phyloP scores from a whole-genome alignment of 1,139 yeast genomes.

The Candida labiduridarum region DNA sequence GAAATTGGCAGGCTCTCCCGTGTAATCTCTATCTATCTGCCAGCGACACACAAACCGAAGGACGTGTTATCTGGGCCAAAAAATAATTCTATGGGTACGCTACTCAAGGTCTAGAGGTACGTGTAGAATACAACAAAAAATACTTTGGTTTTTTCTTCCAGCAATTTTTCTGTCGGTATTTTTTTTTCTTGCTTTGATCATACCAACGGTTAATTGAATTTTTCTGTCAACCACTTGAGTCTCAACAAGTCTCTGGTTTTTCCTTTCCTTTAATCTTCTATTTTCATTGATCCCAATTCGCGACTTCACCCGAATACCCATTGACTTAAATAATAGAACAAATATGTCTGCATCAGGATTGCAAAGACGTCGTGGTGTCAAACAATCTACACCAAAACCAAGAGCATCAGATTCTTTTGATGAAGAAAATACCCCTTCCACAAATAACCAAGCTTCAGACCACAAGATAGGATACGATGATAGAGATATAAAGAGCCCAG shows the following conservation, averaged over 20 bases:
- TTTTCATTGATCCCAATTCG: neutral
- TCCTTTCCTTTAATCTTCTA: neutral
- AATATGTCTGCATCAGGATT: conserved; percentile 41
- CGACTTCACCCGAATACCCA: neutral
- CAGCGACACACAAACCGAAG: neutral
- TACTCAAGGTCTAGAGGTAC: neutral
- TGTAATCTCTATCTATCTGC: neutral
- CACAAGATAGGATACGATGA: conserved; percentile 87
- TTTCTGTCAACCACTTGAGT: neutral
- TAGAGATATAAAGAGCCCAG: conserved; percentile 55
- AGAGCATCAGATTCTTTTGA: conserved; percentile 14
- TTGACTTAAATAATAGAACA: neutral
- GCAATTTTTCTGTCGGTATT: neutral
- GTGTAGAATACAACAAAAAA: neutral
- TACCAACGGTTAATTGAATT: neutral
- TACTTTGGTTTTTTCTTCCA: neutral
- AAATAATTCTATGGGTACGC: neutral
- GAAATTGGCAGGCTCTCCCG: neutral
- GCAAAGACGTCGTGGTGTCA: conserved; percentile 53
- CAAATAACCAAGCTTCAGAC: conserved; percentile 20
- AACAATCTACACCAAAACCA: conserved; percentile 17
- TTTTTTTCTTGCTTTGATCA: neutral
- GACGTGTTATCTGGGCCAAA: neutral
- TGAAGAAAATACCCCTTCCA: conserved; percentile 14
- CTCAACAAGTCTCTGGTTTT: neutral